phyloP scores from a whole-genome alignment of 225 moss, liverwort and hornwort species.

The Thuidium tamariscinum region DNA sequence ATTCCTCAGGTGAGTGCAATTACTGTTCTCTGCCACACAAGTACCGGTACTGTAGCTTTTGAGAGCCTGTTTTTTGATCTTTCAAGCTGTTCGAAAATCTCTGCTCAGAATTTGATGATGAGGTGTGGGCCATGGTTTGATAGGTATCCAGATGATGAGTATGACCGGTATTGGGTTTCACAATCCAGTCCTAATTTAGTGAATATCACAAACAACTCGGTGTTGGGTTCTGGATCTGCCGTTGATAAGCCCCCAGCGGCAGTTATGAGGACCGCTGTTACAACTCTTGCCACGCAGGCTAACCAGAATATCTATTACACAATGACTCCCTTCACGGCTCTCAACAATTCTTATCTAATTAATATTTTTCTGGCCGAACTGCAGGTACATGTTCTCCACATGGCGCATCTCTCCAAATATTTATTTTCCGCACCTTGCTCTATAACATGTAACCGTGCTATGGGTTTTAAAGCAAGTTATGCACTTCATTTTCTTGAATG shows the following conservation, averaged over 20 bases:
- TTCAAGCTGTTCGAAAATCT: background rate
- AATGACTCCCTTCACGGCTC: background rate
- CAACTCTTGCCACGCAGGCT: rapidly evolving
- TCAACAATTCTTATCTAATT: background rate
- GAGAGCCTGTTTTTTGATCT: background rate
- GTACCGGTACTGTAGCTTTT: background rate
- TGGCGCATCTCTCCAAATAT: background rate
- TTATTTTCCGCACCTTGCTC: background rate
- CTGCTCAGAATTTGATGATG: background rate
- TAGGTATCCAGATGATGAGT: constrained; percentile 19
- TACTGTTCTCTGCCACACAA: background rate
- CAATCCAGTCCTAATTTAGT: rapidly evolving
- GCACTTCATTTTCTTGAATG: background rate
- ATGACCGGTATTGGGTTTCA: background rate
- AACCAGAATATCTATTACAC: rapidly evolving
- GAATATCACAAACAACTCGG: background rate
- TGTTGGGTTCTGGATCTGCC: background rate
- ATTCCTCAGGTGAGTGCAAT: background rate
- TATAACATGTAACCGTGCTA: background rate
- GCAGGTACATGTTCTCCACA: background rate
- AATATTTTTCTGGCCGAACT: constrained; percentile 22
- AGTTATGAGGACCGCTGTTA: constrained; percentile 5
- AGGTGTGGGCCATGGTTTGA: background rate
- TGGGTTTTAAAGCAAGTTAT: background rate
- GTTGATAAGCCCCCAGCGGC: constrained; percentile 3